Evolutionary conservation across 1,284 basidiomycete genomes (phyloP).

Genomic region (Trichosporon faecale): DNA sequence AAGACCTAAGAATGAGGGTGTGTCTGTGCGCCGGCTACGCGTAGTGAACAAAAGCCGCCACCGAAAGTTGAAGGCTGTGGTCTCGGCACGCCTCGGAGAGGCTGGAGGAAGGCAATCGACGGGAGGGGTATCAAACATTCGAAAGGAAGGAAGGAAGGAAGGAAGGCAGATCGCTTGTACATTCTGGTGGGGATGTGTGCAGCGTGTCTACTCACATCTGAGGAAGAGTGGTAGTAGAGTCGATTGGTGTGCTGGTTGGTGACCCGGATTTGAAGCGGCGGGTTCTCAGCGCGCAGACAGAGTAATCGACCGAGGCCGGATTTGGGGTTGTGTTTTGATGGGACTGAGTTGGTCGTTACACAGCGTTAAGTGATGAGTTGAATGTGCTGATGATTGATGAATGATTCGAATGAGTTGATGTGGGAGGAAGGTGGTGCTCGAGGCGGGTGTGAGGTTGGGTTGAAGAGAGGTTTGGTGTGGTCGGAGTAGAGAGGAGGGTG

Average conservation of each 20-base stretch:
- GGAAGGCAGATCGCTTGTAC: background rate
- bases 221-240: background rate
- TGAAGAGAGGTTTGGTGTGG: background rate
- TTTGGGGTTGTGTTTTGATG: constrained; percentile 1
- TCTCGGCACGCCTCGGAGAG: constrained; percentile 5
- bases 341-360: constrained; percentile 1
- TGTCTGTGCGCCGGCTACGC: constrained; percentile 10
- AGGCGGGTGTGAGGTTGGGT: background rate
- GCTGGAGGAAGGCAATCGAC: background rate
- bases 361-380: constrained; percentile 1
- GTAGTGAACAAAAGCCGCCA: constrained; percentile 10
- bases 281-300: background rate
- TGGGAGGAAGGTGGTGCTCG: background rate
- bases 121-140: background rate
- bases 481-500: background rate
- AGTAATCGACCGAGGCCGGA: constrained; percentile 1
- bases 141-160: too few relatives aligned
- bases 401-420: background rate
- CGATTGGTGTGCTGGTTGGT: background rate
- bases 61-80: background rate
- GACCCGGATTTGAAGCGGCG: background rate
- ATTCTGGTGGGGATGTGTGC: background rate
- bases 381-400: background rate
- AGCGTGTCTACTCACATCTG: background rate
- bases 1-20: background rate